Evolutionary conservation across 1,139 yeast species (phyloP), one percentile per base, ranked within the genome.

Genomic region (Suhomyces chickasaworum): DNA sequence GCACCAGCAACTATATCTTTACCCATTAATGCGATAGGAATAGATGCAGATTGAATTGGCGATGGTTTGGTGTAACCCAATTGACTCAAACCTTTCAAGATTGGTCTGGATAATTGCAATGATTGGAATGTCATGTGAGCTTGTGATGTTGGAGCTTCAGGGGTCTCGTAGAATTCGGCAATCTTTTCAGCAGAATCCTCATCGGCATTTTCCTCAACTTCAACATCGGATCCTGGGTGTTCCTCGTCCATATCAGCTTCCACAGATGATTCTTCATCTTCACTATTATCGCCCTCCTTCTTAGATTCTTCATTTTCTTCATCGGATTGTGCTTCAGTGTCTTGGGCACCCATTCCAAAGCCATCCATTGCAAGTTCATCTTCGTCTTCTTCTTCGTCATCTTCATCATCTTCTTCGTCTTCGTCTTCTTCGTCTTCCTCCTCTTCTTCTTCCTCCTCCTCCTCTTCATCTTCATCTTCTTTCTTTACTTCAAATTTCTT

Each of bases 1-100:
- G 99, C 99, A 73, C 98, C 98, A n/a, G 99, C 99, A 56, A 93
- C 97, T 45, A 93, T 82, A 65, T 89, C 97, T 61, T 89, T 91
- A 57, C 99, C 99, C 54, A 88, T 68, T 37, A 93, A 75, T 0
- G 97, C 97, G 46, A 91, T 84, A 8, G 99, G 99, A 53, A 93
- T 90, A 12, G 96, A 83, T 1, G 97, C 89, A 47, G 93, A 77
- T 71, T 93, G 99, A 71, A 95, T 89, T 13, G 97, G 96, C 0
- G 97, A 87, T 12, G 99, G 99, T 42, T 78, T 79, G 10, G 84
- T 65, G 64, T 91, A 95, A 3, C 96, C 96, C 39, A 95, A 73
- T 21, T 83, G 83, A 9, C 88, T 76, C 45, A 95, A 71, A 37
- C 96, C 96, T 59, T 88, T 86, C 52, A 91, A 72, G 2, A 93